phyloP scores from a whole-genome alignment of 768 basidiomycete species.

The Boletales sp. region DNA sequence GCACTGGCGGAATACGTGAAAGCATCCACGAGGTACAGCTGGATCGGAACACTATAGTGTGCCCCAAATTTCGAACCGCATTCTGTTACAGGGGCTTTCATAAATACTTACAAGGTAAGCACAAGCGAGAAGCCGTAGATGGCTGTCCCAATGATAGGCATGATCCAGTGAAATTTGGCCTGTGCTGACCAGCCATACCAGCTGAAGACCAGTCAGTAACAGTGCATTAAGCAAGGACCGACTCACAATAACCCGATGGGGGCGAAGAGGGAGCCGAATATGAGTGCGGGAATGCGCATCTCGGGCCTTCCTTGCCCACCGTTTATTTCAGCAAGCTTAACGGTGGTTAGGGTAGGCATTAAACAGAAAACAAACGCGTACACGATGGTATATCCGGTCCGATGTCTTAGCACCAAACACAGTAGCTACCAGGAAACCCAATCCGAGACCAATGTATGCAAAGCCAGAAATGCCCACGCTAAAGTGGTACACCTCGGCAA shows the following conservation, averaged over 20 bases:
- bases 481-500: conserved; percentile 50
- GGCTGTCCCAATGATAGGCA: conserved; percentile 64
- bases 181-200: conserved; percentile 87
- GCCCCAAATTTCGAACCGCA: not conserved
- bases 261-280: conserved; percentile 65
- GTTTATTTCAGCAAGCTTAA: conserved; percentile 30
- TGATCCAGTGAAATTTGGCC: conserved; percentile 64
- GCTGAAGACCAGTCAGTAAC: conserved; percentile 29
- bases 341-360: not conserved
- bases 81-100: not conserved
- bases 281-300: conserved; percentile 68
- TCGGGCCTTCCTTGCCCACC: conserved; percentile 70
- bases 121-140: conserved; percentile 64
- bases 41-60: conserved; percentile 54
- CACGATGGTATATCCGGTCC: conserved; percentile 43
- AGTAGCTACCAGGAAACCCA: conserved; percentile 51
- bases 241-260: conserved; percentile 70
- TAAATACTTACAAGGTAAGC: conserved; percentile 48
- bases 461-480: conserved; percentile 50
- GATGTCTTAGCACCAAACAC: conserved; percentile 47
- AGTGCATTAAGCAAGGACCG: not conserved
- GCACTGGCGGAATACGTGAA: conserved; percentile 70
- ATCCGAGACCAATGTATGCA: conserved; percentile 49
- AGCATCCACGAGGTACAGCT: conserved; percentile 67
- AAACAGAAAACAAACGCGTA: conserved; percentile 24